Evolutionary conservation across 2,329 filamentous ascomycete species (phyloP), one percentile per base, ranked within the genome.

Genomic region (Huntiella moniliformis): DNA sequence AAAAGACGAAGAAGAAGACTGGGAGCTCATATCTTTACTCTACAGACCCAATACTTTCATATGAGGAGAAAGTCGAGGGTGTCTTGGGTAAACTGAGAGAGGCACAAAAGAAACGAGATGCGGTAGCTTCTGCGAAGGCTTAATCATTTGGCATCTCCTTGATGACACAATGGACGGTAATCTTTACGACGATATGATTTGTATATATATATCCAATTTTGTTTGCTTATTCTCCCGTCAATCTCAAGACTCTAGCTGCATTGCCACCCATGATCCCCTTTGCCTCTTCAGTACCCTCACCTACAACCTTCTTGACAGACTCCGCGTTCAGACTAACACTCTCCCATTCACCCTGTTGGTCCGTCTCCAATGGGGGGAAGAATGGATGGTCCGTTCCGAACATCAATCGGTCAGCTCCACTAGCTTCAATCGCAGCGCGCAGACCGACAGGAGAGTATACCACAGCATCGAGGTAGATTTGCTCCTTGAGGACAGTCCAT

Each of bases 401-500:
- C 66, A 88, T 72, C 43, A 88, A 61, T 49, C 81, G 67, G 54
- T 86, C 81, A 1, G 67, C 66, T 0, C 81, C 80, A 50, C 70
- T 67, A 0, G 78, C 79, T 16, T 77, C 71, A 2, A 83, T 68
- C 0, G 82, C 82, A 1, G 80, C 79, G 54, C 71, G 76, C 47
- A 87, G 59, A 0, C 80, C 82, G 7, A 83, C 74, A 40, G 80
- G 74, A 0, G 79, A 82, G 59, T 91, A 86, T 5, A 92, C 73
- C 11, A 93, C 86, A 0, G 85, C 85, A 61, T 94, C 86, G 1
- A 95, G 70, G 57, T 86, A 91, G 39, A 94, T 73, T 62, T 94
- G 91, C 51, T 75, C 77, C 53, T 64, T 65, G 33, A 80, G 64
- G 13, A 65, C 68, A 64, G 68, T 61, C 74, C 67, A 77, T 48